Evolutionary conservation across 148 eudicot species (phyloP), one percentile per base, ranked within the genome.

Genomic region (Bassia scoparia): DNA sequence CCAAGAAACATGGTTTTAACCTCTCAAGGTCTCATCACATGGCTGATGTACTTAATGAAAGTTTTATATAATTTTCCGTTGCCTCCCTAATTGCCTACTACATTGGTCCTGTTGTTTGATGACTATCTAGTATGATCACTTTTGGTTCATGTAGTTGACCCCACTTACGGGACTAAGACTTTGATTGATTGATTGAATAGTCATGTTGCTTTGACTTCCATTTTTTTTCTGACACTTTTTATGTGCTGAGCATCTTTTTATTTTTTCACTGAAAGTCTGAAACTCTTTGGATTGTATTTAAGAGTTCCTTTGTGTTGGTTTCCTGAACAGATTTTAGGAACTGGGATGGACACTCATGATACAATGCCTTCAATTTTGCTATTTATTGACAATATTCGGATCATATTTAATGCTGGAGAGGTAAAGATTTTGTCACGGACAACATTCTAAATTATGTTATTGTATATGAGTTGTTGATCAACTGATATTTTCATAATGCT

Each of bases 321-420:
- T 44, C 54, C 79, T 34, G 72, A 69, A 55, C 86, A 90, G 96
- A 81, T 90, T 71, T 65, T 90, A 61, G 96, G 96, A 61, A 90
- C 96, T 27, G 96, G 96, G 41, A 87, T 90, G 96, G 96, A 90
- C 74, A 90, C 96, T 24, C 96, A 87, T 69, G 96, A 90, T 70
- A 90, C 96, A 30, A 77, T 90, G 5, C 92, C 93, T 67, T 85
- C 93, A 27, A 90, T 90, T 50, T 63, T 88, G 77, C 90, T 90
- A 35, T 90, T 90, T 80, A 87, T 90, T 78, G 96, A 90, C 79
- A 82, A 85, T 70, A 88, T 87, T 62, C 83, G 96, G 71, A 85
- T 88, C 74, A 87, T 90, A 52, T 90, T 90, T 63, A 90, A 90
- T 80, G 96, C 96, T 41, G 96, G 96, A 76, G 96, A 90, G 86